phyloP scores from a whole-genome alignment of 495 filamentous ascomycete species.

The Hyaloscypha finlandica region DNA sequence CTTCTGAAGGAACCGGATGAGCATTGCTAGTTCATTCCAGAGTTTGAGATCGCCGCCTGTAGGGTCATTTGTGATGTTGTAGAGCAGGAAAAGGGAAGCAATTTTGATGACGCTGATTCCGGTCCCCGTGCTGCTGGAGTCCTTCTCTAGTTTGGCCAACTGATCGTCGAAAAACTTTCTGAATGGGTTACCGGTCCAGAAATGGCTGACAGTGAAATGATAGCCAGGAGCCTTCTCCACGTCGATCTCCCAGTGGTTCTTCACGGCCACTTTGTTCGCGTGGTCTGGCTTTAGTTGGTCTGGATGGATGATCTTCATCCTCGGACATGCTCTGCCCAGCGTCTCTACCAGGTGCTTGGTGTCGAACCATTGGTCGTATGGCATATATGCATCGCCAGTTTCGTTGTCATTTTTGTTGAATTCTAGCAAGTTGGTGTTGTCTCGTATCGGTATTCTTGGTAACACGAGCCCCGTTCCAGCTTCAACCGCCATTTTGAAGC shows the following conservation, averaged over 20 bases:
- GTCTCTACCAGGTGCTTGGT: constrained; percentile 25
- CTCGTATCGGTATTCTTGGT: constrained; percentile 32
- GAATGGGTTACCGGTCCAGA: constrained; percentile 32
- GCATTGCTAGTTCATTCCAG: constrained; percentile 31
- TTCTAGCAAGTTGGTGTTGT: constrained; percentile 29
- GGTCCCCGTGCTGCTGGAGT: constrained; percentile 6
- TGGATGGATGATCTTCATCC: constrained; percentile 33
- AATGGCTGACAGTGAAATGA: constrained; percentile 19
- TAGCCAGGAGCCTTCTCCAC: constrained; percentile 25
- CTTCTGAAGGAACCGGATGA: constrained; percentile 27
- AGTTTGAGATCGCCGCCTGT: constrained; percentile 27
- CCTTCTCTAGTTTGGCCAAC: constrained; percentile 4
- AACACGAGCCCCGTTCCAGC: constrained; percentile 27
- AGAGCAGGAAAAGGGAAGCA: constrained; percentile 29
- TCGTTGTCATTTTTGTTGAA: constrained; percentile 27
- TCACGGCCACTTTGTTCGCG: constrained; percentile 11
- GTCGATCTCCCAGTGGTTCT: constrained; percentile 23
- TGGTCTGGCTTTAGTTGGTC: constrained; percentile 16
- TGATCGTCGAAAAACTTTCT: constrained; percentile 25
- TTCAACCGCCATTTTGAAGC: constrained; percentile 34
- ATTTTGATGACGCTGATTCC: constrained; percentile 30
- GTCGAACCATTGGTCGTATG: constrained; percentile 36
- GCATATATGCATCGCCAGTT: constrained; percentile 28
- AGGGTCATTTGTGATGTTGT: constrained; percentile 32
- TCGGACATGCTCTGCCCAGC: constrained; percentile 25